These are phyloP conservation scores for Penicillium diatomitis DNA, from an alignment of 495 filamentous ascomycete species.

Conservation along the genomic window DNA sequence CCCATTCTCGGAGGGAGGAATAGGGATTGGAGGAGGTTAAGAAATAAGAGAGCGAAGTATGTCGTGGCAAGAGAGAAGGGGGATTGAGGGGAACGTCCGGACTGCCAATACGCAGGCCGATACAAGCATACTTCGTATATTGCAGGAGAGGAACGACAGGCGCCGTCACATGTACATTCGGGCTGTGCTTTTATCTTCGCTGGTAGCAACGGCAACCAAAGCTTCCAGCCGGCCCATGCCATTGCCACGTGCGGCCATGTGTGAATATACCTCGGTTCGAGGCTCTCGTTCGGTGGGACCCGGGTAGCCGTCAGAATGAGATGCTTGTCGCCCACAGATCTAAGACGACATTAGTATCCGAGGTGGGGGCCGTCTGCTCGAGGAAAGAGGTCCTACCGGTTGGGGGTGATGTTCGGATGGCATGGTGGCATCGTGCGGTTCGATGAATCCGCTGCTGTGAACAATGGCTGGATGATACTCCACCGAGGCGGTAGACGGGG, in stretches of 20 bases:
- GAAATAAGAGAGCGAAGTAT: neutral
- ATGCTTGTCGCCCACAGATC: constrained; percentile 30
- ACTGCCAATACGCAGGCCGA: too few relatives aligned
- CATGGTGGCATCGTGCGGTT: constrained; percentile 38
- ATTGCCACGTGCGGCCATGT: constrained; percentile 22
- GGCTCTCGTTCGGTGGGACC: constrained; percentile 24
- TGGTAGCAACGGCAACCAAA: constrained; percentile 82
- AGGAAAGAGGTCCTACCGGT: constrained; percentile 31
- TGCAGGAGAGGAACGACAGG: neutral
- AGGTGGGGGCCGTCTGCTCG: constrained; percentile 20
- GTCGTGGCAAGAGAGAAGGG: neutral
- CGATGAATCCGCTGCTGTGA: constrained; percentile 53
- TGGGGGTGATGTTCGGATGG: constrained; percentile 31
- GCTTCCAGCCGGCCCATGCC: constrained; percentile 71
- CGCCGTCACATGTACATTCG: constrained; percentile 26
- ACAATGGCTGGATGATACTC: constrained; percentile 59
- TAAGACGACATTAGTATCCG: constrained; percentile 34
- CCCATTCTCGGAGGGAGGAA: neutral
- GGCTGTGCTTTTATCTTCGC: constrained; percentile 57
- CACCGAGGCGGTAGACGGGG: constrained; percentile 50
- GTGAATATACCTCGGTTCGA: constrained; percentile 22
- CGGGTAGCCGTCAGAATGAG: constrained; percentile 28
- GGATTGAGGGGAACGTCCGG: neutral
- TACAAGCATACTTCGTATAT: too few relatives aligned
- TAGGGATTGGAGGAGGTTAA: constrained; percentile 2